Conservation (phyloP, 106 monocot species). For the Apostasia shenzhenica region DNA sequence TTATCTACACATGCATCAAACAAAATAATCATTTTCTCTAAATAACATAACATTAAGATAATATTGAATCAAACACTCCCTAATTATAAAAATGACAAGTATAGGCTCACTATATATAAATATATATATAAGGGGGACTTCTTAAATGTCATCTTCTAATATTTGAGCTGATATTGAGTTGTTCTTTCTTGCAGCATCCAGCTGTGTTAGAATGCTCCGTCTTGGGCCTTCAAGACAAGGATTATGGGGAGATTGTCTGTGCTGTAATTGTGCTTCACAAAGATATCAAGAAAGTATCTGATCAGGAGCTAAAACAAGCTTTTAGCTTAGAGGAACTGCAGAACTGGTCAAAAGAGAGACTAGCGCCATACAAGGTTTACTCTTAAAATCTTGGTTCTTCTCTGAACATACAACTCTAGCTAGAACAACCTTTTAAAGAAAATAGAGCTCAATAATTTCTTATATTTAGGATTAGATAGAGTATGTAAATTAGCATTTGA, state of each 20-base stretch:
- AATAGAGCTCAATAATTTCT: background rate
- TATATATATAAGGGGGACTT: too few relatives aligned
- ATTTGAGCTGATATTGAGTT: background rate
- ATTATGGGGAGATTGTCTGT: constrained; percentile 80
- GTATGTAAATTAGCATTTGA: background rate
- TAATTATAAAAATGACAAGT: too few relatives aligned
- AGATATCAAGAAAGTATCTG: constrained; percentile 27
- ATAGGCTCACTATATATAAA: too few relatives aligned
- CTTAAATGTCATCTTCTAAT: too few relatives aligned
- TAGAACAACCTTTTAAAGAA: background rate
- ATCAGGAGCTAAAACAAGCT: constrained; percentile 36
- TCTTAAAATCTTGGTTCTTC: background rate
- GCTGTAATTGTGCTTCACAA: constrained; percentile 66
- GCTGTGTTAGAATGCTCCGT: constrained; percentile 77
- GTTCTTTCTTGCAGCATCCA: constrained; percentile 45
- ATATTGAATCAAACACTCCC: too few relatives aligned
- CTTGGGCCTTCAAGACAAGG: constrained; percentile 74
- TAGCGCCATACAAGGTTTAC: constrained; percentile 95
- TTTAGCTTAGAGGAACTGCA: constrained; percentile 65
- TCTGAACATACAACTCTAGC: background rate
- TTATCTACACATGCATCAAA: too few relatives aligned
- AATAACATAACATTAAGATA: too few relatives aligned
- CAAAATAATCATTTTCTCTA: too few relatives aligned
- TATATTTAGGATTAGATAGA: background rate
- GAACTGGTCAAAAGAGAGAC: constrained; percentile 70